A percentile compares a stretch with the other conserved stretches of the same genome.
phyloP scores from a whole-genome alignment of 352 stramenopile species.

The Phytopythium vexans region DNA sequence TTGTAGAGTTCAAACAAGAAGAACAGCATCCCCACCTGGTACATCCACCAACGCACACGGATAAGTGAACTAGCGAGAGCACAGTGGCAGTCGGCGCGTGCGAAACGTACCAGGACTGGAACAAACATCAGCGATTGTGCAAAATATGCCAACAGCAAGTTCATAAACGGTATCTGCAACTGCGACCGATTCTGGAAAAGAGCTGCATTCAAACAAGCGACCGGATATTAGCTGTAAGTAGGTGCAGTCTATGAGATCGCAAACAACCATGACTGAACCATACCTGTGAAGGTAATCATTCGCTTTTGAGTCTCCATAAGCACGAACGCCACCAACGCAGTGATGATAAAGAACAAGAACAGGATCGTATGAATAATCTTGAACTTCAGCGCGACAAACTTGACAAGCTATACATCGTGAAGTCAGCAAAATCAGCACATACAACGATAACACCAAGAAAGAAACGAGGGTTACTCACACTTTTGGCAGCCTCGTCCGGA shows the following conservation, averaged over 20 bases:
- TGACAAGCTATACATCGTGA: conserved; percentile 18
- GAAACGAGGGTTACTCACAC: conserved; percentile 27
- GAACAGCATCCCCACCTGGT: conserved; percentile 91
- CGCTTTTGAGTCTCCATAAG: conserved; percentile 91
- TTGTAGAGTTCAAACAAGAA: conserved; percentile 96
- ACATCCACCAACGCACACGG: too few species aligned
- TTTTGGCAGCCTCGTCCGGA: conserved; percentile 15
- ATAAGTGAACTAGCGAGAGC: too few species aligned
- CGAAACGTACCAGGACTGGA: conserved; percentile 86
- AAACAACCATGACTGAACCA: too few species aligned
- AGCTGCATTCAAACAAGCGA: conserved; percentile 27
- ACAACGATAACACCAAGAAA: too few species aligned
- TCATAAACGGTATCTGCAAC: conserved; percentile 63
- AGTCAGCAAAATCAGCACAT: conserved; percentile 1
- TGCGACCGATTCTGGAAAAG: conserved; percentile 83
- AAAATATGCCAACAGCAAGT: conserved; percentile 86
- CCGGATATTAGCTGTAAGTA: too few species aligned
- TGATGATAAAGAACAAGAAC: conserved; percentile 94
- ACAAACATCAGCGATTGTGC: conserved; percentile 93
- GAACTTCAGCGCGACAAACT: conserved; percentile 76
- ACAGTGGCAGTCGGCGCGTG: neutral
- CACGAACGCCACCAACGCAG: conserved; percentile 91
- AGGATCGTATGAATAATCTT: conserved; percentile 87
- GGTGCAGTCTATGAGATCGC: too few species aligned
- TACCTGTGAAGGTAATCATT: conserved; percentile 91